A percentile compares a stretch with the other conserved stretches of the same genome.
Conservation (phyloP, 2,329 filamentous ascomycete genomes). For the Sphaceloma murrayae region DNA sequence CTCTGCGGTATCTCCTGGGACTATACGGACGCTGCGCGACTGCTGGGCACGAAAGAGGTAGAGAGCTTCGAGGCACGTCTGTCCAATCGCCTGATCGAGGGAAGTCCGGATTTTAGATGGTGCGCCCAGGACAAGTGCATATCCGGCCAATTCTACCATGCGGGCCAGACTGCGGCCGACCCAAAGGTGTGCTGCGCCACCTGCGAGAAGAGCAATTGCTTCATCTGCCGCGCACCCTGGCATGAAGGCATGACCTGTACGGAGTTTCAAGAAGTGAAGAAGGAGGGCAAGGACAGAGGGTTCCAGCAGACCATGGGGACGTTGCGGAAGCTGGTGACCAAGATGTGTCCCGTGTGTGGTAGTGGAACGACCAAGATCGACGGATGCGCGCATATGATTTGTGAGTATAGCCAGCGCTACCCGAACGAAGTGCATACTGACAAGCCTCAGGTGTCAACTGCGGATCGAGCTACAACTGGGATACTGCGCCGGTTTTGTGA, state of each 20-base stretch:
- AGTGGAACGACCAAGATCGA: conserved; percentile 2
- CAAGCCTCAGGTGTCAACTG: not conserved
- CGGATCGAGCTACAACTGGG: not conserved
- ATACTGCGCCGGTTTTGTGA: not conserved
- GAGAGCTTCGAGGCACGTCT: conserved; percentile 9
- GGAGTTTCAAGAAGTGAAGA: conserved; percentile 15
- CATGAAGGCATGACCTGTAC: conserved; percentile 16
- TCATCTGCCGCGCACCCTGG: conserved; percentile 15
- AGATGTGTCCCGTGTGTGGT: conserved; percentile 16
- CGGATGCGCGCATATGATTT: conserved; percentile 17
- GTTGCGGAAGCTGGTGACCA: conserved; percentile 15
- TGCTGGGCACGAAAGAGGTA: not conserved
- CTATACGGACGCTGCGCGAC: not conserved
- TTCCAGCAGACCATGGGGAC: conserved; percentile 2
- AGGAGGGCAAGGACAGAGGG: conserved; percentile 5
- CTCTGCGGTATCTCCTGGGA: not conserved
- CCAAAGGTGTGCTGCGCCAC: conserved; percentile 12
- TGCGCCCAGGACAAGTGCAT: conserved; percentile 16
- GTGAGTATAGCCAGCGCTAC: conserved; percentile 6
- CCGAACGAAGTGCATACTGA: not conserved
- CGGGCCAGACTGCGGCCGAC: not conserved
- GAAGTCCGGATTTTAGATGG: conserved; percentile 15
- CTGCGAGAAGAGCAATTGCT: conserved; percentile 16
- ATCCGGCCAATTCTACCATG: conserved; percentile 14
- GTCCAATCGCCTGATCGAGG: conserved; percentile 13